Evolutionary conservation across 75 land plant genomes (phyloP), one percentile per base, ranked within the genome.

Genomic region (Sequoia sempervirens): DNA sequence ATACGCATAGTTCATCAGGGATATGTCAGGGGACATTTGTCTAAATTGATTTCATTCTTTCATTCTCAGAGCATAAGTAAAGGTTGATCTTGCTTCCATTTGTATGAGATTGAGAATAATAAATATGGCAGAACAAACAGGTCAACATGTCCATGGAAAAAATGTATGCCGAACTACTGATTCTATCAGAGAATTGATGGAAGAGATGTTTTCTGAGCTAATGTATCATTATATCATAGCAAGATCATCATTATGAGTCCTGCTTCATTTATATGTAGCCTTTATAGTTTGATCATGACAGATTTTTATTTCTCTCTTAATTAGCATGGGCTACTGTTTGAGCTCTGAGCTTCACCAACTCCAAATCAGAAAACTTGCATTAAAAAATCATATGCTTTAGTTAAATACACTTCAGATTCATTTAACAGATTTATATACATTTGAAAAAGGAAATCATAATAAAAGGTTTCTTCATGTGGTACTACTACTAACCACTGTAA

Each of bases 401-500:
- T 43, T 23, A 43, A 41, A 13, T 8, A 18, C 28, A 45, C 1
- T 45, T 78, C 52, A 45, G 50, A 45, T 45, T 43, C 28, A 78
- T 30, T 46, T 43, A 76, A 45, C 30, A 45, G 32, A 37, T 40
- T 9, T 41, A 26, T n/a, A 78, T 26, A 20, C 50, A 45, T n/a
- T 38, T 78, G 30, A 78, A 26, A 78, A 78, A 78, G 41, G 0
- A 43, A 45, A 78, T 75, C 12, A 8, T 40, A 11, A 43, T 6
- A 78, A 45, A 78, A 47, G 80, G 26, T 26, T n/a, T 78, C 26
- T 37, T 45, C 28, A 7, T 14, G 28, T 68, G 69, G 30, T 85
- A 83, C 91, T 34, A 34, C 36, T 34, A 34, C 36, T 36, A 53
- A 96, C 99, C 95, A 96, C 85, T 81, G 83, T 90, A 78, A 93